Evolutionary conservation across 2,329 filamentous ascomycete species (phyloP), one percentile per base, ranked within the genome.

Genomic region (Alternaria atra): DNA sequence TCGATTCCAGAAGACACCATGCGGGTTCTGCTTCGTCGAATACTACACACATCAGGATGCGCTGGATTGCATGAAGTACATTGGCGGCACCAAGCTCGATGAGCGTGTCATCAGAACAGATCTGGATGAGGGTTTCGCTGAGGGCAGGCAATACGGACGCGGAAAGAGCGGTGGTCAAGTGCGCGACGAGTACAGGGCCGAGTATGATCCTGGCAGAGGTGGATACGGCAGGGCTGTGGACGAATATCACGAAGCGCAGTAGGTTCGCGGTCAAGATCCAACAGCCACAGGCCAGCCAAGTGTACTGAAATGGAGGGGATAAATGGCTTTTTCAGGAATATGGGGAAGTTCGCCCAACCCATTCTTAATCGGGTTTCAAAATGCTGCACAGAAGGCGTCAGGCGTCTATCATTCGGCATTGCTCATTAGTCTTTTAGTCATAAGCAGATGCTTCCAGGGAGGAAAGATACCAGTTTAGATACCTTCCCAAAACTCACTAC

Each of bases 11-110:
- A 99, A 99, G 84, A 99, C 95, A 0, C 95, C 95, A 1, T 99
- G 95, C 80, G 95, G 95, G 40, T 99, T 99, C 85, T 99, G 95
- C 85, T 99, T 99, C 77, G 95, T 99, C 74, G 95, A 99, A 82
- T 99, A 99, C 83, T 98, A 97, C 84, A 97, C 90, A 30, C 95
- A 98, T 79, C 91, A 97, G 77, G 95, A 99, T 79, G 95, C 95
- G 8, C 86, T 99, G 51, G 95, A 99, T 79, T 98, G 94, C 81
- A 90, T 99, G 89, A 99, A 98, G 82, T 99, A 98, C 79, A 90
- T 99, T 73, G 95, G 95, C 57, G 95, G 95, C 59, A 99, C 95
- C 35, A 99, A 99, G 84, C 87, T 99, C 46, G 95, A 99, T 79
- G 95, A 99, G 85, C 90, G 95, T 71, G 90, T 99, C 76, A 97